phyloP scores from a whole-genome alignment of 257 asterid species.

The Solanum appendiculatum region DNA sequence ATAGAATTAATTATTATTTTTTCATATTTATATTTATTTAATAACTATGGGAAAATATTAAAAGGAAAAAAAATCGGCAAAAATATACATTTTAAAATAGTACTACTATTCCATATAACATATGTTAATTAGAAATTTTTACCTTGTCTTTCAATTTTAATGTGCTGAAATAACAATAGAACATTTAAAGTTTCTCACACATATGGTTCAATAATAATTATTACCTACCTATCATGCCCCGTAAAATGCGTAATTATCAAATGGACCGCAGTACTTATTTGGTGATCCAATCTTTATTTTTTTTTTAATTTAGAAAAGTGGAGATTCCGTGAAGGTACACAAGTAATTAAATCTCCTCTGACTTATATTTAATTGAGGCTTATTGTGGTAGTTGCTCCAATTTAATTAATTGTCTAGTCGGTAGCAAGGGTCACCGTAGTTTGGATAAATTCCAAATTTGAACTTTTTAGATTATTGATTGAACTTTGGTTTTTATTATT shows the following conservation, averaged over 20 bases:
- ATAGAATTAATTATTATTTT: neutral
- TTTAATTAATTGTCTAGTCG: neutral
- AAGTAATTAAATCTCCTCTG: neutral
- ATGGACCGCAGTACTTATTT: neutral
- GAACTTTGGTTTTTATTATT: neutral
- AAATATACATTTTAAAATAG: too few relatives aligned
- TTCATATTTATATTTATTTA: neutral
- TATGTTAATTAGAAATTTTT: neutral
- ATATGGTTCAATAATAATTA: neutral
- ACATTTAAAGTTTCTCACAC: too few relatives aligned
- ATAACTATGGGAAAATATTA: too few relatives aligned
- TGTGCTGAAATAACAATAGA: neutral
- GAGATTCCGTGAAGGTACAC: neutral
- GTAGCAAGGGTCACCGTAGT: neutral
- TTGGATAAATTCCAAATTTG: neutral
- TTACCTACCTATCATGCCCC: too few relatives aligned
- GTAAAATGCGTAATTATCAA: neutral
- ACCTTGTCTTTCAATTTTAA: neutral
- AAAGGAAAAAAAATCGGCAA: too few relatives aligned
- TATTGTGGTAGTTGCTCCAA: neutral
- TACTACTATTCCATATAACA: too few relatives aligned
- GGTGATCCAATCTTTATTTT: neutral
- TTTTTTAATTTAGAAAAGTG: neutral
- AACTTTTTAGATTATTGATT: neutral
- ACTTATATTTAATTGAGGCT: neutral